A percentile compares a stretch with the other conserved stretches of the same genome.
phyloP scores from a whole-genome alignment of 2,329 filamentous ascomycete species.

The Aspergillus sp. region DNA sequence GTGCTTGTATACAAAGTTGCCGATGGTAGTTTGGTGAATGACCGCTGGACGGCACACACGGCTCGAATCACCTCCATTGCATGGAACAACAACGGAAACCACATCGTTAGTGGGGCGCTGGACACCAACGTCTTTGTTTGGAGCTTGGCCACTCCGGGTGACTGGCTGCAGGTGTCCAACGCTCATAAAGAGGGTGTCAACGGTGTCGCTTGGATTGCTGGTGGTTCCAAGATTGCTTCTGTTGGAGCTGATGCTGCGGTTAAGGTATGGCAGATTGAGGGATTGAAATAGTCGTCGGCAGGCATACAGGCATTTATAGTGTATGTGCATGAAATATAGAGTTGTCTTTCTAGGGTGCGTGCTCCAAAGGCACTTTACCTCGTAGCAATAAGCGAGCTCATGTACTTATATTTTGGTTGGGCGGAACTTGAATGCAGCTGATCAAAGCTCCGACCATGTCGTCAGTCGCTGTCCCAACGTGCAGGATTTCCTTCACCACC shows the following conservation, averaged over 20 bases:
- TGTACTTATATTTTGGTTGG: background rate
- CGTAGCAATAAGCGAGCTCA: background rate
- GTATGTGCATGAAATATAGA: background rate
- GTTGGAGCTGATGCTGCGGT: conserved; percentile 84
- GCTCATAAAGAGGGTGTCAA: conserved; percentile 96
- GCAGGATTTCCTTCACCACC: background rate
- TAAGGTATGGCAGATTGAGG: conserved; percentile 78
- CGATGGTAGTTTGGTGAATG: conserved; percentile 72
- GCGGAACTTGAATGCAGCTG: background rate
- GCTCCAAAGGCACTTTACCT: background rate
- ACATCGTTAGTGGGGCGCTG: conserved; percentile 78
- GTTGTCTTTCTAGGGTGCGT: conserved; percentile 1
- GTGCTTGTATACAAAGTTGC: conserved; percentile 75
- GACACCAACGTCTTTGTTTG: conserved; percentile 94
- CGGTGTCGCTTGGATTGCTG: conserved; percentile 76
- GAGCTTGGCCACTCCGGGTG: conserved; percentile 80
- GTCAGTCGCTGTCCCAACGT: background rate
- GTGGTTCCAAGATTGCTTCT: conserved; percentile 67
- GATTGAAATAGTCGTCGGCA: conserved; percentile 38
- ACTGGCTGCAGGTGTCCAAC: conserved; percentile 78
- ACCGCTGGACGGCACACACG: conserved; percentile 73
- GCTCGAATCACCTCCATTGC: conserved; percentile 66
- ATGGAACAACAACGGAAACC: conserved; percentile 77
- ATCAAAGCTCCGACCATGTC: conserved; percentile 4
- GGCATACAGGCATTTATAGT: background rate